These are phyloP conservation scores for Ogataea haglerorum DNA, from an alignment of 805 yeast species.

Conservation along the genomic window DNA sequence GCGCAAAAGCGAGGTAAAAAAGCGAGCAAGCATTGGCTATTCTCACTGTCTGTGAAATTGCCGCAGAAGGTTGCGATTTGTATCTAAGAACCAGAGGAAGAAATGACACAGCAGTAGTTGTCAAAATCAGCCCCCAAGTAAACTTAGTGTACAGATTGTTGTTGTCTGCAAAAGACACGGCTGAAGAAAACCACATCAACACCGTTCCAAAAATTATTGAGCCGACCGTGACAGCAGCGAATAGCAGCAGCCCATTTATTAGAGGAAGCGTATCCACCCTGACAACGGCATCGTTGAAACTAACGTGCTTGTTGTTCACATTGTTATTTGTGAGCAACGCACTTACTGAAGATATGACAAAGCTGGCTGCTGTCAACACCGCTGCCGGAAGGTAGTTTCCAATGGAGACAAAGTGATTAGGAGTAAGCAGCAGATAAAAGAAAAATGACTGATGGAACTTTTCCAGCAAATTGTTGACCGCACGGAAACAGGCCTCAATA, in stretches of 20 bases:
- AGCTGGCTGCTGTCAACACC: slow-evolving; percentile 63
- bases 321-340: slow-evolving; percentile 46
- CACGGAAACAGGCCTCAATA: slow-evolving; percentile 80
- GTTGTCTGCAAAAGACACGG: slow-evolving; percentile 10
- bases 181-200: slow-evolving; percentile 12
- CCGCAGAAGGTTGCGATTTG: slow-evolving; percentile 1
- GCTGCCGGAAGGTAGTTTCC: slow-evolving; percentile 92
- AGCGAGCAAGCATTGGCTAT: slow-evolving; percentile 33
- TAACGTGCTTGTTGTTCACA: slow-evolving; percentile 15
- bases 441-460: slow-evolving; percentile 97
- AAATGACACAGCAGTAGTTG: slow-evolving; percentile 3
- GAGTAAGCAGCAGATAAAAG: slow-evolving; percentile 79
- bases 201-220: slow-evolving; percentile 28
- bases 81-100: slow-evolving; percentile 18
- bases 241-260: slow-evolving; percentile 30
- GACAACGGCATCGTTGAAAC: slow-evolving; percentile 4
- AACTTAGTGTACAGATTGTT: slow-evolving; percentile 9
- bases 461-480: slow-evolving; percentile 87
- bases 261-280: slow-evolving; percentile 27
- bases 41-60: slow-evolving; percentile 23
- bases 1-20: slow-evolving; percentile 60
- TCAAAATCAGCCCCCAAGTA: slow-evolving; percentile 14
- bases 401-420: slow-evolving; percentile 80
- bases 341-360: slow-evolving; percentile 64
- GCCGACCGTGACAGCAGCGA: slow-evolving; percentile 24